Percentiles rank a stretch among this genome's conserved stretches.
These are phyloP conservation scores for Suillus clintonianus DNA, from an alignment of 768 basidiomycete genomes.

Conservation along the genomic window DNA sequence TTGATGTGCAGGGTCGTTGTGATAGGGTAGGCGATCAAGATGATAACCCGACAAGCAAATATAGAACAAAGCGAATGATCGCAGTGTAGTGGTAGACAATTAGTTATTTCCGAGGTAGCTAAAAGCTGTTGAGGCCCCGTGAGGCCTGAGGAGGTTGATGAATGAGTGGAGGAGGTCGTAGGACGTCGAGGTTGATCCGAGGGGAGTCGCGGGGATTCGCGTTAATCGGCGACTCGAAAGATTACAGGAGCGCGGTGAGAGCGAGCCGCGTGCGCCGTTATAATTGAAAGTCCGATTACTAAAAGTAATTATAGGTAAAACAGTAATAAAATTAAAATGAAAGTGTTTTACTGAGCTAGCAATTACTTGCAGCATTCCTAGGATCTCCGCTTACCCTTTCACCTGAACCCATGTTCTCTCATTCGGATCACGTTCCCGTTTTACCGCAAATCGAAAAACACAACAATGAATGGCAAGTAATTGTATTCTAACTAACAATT, in stretches of 20 bases:
- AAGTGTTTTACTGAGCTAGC: constrained; percentile 7
- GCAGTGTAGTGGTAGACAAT: constrained; percentile 29
- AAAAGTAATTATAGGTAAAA: constrained; percentile 12
- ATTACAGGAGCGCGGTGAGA: constrained; percentile 13
- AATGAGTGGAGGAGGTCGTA: too few relatives aligned
- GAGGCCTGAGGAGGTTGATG: too few relatives aligned
- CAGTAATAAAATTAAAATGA: neutral
- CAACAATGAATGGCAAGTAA: constrained; percentile 27
- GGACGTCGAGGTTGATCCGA: constrained; percentile 3
- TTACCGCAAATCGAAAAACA: constrained; percentile 26
- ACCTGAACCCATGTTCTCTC: constrained; percentile 25
- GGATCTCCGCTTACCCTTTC: constrained; percentile 23
- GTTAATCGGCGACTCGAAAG: constrained; percentile 33
- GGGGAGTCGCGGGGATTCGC: constrained; percentile 24
- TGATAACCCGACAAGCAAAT: constrained; percentile 26
- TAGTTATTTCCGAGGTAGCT: constrained; percentile 14
- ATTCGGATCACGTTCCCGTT: constrained; percentile 33
- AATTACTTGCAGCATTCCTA: too few relatives aligned
- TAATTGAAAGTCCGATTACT: constrained; percentile 29
- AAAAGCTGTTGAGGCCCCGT: too few relatives aligned
- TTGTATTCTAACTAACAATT: constrained; percentile 9
- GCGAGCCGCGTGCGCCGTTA: constrained; percentile 31
- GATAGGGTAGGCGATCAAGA: constrained; percentile 40
- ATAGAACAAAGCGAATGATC: constrained; percentile 23
- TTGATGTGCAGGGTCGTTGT: constrained; percentile 37